These are phyloP conservation scores for Reticulomyxa filosa DNA, from an alignment of 78 protist genomes.

Conservation along the genomic window DNA sequence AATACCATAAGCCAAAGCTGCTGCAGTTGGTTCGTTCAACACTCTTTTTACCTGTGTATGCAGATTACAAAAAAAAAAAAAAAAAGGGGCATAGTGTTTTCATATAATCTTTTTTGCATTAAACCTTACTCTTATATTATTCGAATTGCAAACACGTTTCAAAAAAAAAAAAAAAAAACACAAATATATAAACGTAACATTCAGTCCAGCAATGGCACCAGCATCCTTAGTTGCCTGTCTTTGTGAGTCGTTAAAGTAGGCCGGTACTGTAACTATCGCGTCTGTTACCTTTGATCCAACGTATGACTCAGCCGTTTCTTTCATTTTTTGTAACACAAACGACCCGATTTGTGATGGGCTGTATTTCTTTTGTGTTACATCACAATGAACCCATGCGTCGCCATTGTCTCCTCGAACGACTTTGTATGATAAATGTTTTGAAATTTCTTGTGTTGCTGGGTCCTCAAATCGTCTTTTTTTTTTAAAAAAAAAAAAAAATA, in stretches of 20 bases:
- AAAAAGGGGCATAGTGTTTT: neutral
- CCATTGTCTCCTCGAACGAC: slow-evolving; percentile 45
- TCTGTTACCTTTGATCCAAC: slow-evolving; percentile 47
- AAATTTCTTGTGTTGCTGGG: too few relatives aligned
- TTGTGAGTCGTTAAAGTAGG: slow-evolving; percentile 97
- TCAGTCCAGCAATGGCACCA: slow-evolving; percentile 53
- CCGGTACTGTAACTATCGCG: slow-evolving; percentile 97
- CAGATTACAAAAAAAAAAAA: neutral
- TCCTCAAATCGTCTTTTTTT: neutral
- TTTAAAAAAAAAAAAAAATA: neutral
- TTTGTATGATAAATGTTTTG: too few relatives aligned
- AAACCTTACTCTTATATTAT: too few relatives aligned
- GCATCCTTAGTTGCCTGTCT: slow-evolving; percentile 78
- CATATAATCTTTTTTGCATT: too few relatives aligned
- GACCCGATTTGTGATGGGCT: slow-evolving; percentile 91
- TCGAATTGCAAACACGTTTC: too few relatives aligned
- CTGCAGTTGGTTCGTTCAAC: slow-evolving; percentile 99
- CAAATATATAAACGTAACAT: too few relatives aligned
- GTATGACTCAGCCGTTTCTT: slow-evolving; percentile 68
- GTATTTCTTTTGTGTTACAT: slow-evolving; percentile 51
- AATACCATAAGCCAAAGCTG: slow-evolving; percentile 85
- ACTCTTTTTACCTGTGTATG: slow-evolving; percentile 82
- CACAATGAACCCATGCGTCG: slow-evolving; percentile 91
- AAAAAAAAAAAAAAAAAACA: too few relatives aligned
- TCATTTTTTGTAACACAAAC: slow-evolving; percentile 81